Base-by-base conservation (phyloP, 208 protist species). In the Leptomonas pyrrhocoris region DNA sequence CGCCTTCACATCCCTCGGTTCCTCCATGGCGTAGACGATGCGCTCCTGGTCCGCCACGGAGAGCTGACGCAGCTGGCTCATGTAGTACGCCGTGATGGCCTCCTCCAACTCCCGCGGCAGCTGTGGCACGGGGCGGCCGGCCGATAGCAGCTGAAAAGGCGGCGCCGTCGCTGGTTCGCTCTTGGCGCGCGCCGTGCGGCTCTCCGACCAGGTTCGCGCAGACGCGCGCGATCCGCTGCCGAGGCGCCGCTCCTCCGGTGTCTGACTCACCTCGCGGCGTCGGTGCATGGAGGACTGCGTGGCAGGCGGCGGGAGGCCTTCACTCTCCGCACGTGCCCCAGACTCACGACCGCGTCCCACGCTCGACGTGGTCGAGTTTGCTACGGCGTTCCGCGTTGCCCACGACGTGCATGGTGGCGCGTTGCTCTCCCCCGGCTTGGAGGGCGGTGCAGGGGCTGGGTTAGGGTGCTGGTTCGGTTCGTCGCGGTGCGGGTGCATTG, bases 31-130 rank as follows among this genome's bases (percentile, higher is more conserved):
- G 11, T 38, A 36, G 58, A 89, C 80, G 42, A 90, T 55, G 36
- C 80, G 74, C 59, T 86, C 84, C 46, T 84, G 72, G 38, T 89
- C 79, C 7, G 53, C 18, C 21, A 75, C 43, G 23, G 83, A 70
- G 40, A 82, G 75, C 19, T 50, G 73, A 42, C 80, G 73, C 42
- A 90, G 80, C 30, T 75, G 46, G 21, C 57, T 53, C 28, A 84
- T 61, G 71, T 84, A 86, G 66, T 83, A 79, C 19, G 68, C 69
- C 16, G 53, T 70, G 30, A 89, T 55, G 1, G 81, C 76, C 19
- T 53, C 25, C 60, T 81, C 81, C 46, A 93, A 68, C 43, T 71
- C 70, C 18, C 66, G n/a, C 34, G 81, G 76, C 21, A 90, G 49
- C 63, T 53, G 68, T 15, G 81, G 80, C 21, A 83, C 50, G 7